Percentiles rank a stretch among this genome's conserved stretches.
Conservation (phyloP, 2,329 filamentous ascomycete species). For the Thermoascus crustaceus region DNA sequence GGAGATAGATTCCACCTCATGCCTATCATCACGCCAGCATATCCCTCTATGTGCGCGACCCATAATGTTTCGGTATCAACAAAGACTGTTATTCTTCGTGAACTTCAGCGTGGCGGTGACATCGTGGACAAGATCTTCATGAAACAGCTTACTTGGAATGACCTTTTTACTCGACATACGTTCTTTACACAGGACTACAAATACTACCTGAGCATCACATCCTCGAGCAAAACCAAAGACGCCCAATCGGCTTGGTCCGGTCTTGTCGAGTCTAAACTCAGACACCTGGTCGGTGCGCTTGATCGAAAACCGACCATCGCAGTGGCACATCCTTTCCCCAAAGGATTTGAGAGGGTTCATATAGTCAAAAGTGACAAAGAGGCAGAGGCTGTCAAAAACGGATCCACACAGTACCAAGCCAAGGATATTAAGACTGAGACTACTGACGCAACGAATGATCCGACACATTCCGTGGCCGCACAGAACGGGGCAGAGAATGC, state of each 20-base stretch:
- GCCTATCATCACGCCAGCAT: constrained; percentile 96
- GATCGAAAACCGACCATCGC: constrained; percentile 73
- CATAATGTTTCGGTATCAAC: constrained; percentile 89
- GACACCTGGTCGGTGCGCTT: constrained; percentile 72
- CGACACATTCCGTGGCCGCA: constrained; percentile 42
- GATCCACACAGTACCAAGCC: constrained; percentile 54
- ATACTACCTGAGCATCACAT: constrained; percentile 85
- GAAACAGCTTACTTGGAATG: constrained; percentile 72
- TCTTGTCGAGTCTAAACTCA: constrained; percentile 86
- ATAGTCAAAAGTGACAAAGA: constrained; percentile 56
- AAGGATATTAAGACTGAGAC: constrained; percentile 43
- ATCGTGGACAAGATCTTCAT: constrained; percentile 73
- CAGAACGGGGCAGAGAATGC: constrained; percentile 37
- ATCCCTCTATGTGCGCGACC: constrained; percentile 95
- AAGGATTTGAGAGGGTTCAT: constrained; percentile 80
- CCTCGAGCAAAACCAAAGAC: constrained; percentile 74
- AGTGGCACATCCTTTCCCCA: constrained; percentile 84
- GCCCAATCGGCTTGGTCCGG: constrained; percentile 83
- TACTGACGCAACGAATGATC: constrained; percentile 44
- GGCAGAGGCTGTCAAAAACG: constrained; percentile 54
- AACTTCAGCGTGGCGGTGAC: constrained; percentile 68
- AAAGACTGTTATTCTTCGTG: constrained; percentile 71
- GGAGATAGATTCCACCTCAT: constrained; percentile 81
- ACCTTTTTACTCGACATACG: constrained; percentile 78
- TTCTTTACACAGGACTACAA: constrained; percentile 94